Base-by-base conservation (phyloP, 495 filamentous ascomycete species). In the Penicillium psychrofluorescens region DNA sequence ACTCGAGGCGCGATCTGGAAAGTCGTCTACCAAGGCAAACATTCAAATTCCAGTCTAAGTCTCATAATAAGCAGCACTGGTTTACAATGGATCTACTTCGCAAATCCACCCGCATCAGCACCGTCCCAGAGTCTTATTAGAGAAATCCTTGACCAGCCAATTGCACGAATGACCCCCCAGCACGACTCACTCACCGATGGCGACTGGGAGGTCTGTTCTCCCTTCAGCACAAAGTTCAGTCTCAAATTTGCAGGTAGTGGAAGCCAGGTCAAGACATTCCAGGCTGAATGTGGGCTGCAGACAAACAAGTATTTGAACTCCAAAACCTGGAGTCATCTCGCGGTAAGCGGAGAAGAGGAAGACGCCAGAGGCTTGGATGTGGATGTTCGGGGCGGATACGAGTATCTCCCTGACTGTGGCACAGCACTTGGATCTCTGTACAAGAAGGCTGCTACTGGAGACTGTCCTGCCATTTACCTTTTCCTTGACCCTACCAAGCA, bases 361-460 rank as follows among this genome's bases (percentile, higher is more conserved):
- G 43, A 61, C 16, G 46, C 56, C 8, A 31, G 53, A 29, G 48
- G 40, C 12, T 54, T 77, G 13, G 68, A 70, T 15, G 15, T 49
- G 0, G 66, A 78, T 38, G 55, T 88, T 13, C 48, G 46, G 4
- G 85, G 86, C 1, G 53, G 43, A 0, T 91, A 88, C 55, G 34
- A 63, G 1, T 64, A 74, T 11, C 57, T 76, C 8, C 78, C 74
- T 2, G 46, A 79, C 2, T 95, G 88, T 54, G 88, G 85, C 11
- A 88, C 80, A 3, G 75, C 88, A 0, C 71, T 64, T 35, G 66
- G 71, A 7, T 68, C 70, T 29, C 64, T 91, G 8, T 80, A 86
- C 45, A 74, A 64, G 44, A 56, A 59, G 27, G 37, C 50, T 15
- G 43, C 41, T 4, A 43, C 32, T 6, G 40, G 47, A 6, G 36